Percentiles rank a stretch among this genome's conserved stretches.
Conservation (phyloP, 1,284 basidiomycete species). For the Apiotrichum montevideense region DNA sequence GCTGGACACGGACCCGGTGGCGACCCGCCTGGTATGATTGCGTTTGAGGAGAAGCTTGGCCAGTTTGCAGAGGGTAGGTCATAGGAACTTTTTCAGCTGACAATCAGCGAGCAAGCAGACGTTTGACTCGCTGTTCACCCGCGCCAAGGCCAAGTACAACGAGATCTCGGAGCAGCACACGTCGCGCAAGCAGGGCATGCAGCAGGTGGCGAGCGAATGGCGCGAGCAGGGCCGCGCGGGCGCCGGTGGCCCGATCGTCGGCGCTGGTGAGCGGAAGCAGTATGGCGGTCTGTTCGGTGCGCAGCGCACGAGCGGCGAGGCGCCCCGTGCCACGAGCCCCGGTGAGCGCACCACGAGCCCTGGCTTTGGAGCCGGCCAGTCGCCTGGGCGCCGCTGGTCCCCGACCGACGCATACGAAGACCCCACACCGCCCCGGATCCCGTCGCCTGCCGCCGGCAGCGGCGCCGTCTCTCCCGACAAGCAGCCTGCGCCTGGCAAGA, state of each 20-base stretch:
- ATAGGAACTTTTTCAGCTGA: slow-evolving; percentile 7
- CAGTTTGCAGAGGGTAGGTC: slow-evolving; percentile 40
- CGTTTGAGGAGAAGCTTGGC: slow-evolving; percentile 41
- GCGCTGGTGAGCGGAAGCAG: not conserved
- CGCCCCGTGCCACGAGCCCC: not conserved
- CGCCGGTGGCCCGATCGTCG: not conserved
- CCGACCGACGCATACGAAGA: slow-evolving; percentile 41
- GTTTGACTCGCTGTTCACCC: slow-evolving; percentile 35
- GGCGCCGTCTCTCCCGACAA: slow-evolving; percentile 21
- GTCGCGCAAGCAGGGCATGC: slow-evolving; percentile 7
- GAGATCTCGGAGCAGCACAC: slow-evolving; percentile 28
- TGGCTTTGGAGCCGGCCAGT: not conserved
- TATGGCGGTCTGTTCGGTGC: not conserved
- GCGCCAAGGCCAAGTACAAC: slow-evolving; percentile 36
- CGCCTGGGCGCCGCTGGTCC: slow-evolving; percentile 33
- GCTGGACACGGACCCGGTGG: not conserved
- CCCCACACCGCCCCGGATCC: slow-evolving; percentile 5
- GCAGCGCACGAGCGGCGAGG: not conserved
- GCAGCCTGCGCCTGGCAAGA: slow-evolving; percentile 27
- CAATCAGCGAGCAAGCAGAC: slow-evolving; percentile 37
- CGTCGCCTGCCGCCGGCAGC: not conserved
- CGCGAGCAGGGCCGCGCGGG: slow-evolving; percentile 1
- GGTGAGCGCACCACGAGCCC: not conserved
- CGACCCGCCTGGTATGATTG: slow-evolving; percentile 31
- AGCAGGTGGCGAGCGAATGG: slow-evolving; percentile 2